phyloP scores from a whole-genome alignment of 306 rosid species.

The Fragaria vesca region DNA sequence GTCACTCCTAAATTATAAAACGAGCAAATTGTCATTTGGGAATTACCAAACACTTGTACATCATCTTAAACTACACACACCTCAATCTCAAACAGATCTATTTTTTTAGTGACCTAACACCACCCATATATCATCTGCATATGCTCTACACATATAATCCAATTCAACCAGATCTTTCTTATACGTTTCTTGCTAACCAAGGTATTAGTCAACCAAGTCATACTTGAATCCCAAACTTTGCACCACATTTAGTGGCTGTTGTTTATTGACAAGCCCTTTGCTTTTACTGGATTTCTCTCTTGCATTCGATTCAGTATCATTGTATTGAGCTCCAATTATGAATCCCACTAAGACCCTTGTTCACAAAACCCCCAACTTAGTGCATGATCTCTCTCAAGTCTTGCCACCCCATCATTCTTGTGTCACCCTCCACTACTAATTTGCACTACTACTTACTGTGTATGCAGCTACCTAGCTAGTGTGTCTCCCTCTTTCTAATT shows the following conservation, averaged over 20 bases:
- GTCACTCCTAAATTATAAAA: not conserved
- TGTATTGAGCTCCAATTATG: slow-evolving; percentile 30
- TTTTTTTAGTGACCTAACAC: not conserved
- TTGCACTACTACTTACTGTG: not conserved
- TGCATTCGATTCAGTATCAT: not conserved
- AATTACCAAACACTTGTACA: not conserved
- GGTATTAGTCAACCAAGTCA: slow-evolving; percentile 7
- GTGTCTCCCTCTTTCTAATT: slow-evolving; percentile 7
- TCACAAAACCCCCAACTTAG: slow-evolving; percentile 27
- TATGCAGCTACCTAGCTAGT: not conserved
- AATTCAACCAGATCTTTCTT: not conserved
- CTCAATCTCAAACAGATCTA: not conserved
- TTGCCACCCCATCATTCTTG: slow-evolving; percentile 33
- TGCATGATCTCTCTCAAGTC: slow-evolving; percentile 26
- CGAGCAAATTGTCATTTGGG: not conserved
- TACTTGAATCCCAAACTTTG: slow-evolving; percentile 9
- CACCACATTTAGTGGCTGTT: slow-evolving; percentile 41
- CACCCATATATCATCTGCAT: not conserved
- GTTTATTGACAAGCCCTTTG: slow-evolving; percentile 19
- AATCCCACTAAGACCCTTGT: slow-evolving; percentile 44
- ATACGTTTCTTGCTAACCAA: not conserved
- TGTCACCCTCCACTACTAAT: slow-evolving; percentile 57
- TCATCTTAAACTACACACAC: not conserved
- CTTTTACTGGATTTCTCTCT: slow-evolving; percentile 21
- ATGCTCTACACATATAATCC: not conserved